Percentiles rank a stretch among this genome's conserved stretches.
These are phyloP conservation scores for Candida michaelii DNA, from an alignment of 805 yeast species.

Conservation along the genomic window DNA sequence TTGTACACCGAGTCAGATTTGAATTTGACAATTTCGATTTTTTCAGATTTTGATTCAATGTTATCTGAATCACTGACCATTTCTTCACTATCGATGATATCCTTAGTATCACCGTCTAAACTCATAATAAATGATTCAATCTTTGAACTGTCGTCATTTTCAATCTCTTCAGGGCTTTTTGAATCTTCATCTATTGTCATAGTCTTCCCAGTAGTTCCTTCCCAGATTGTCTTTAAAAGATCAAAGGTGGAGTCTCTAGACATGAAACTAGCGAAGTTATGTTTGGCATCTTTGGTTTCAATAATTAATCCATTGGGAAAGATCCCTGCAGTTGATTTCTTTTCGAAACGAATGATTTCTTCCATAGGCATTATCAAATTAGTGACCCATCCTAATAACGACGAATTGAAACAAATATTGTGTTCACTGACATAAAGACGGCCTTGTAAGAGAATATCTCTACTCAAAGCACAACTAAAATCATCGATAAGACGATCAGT, in stretches of 20 bases:
- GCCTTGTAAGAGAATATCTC: slow-evolving; percentile 88
- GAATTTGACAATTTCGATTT: slow-evolving; percentile 28
- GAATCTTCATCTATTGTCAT: slow-evolving; percentile 18
- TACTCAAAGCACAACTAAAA: slow-evolving; percentile 83
- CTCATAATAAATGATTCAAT: slow-evolving; percentile 38
- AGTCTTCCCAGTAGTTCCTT: slow-evolving; percentile 34
- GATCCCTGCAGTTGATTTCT: slow-evolving; percentile 80
- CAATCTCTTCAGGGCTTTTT: slow-evolving; percentile 11
- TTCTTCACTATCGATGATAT: slow-evolving; percentile 3
- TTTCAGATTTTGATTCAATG: not conserved
- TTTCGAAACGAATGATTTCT: slow-evolving; percentile 74
- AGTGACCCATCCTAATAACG: slow-evolving; percentile 88
- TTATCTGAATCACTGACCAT: slow-evolving; percentile 3
- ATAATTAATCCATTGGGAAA: slow-evolving; percentile 87
- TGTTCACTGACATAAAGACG: slow-evolving; percentile 76
- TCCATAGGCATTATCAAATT: slow-evolving; percentile 67
- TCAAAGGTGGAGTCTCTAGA: slow-evolving; percentile 77
- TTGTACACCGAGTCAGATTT: slow-evolving; percentile 38
- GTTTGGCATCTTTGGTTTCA: slow-evolving; percentile 61
- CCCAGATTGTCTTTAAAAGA: slow-evolving; percentile 71
- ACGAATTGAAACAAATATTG: slow-evolving; percentile 82
- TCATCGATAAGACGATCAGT: slow-evolving; percentile 80
- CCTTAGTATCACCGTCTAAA: slow-evolving; percentile 33
- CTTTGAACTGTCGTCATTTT: slow-evolving; percentile 9
- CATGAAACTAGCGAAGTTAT: slow-evolving; percentile 84